Evolutionary conservation across 2,329 filamentous ascomycete species (phyloP), one percentile per base, ranked within the genome.

Genomic region (Ceratocystiopsis sp.): DNA sequence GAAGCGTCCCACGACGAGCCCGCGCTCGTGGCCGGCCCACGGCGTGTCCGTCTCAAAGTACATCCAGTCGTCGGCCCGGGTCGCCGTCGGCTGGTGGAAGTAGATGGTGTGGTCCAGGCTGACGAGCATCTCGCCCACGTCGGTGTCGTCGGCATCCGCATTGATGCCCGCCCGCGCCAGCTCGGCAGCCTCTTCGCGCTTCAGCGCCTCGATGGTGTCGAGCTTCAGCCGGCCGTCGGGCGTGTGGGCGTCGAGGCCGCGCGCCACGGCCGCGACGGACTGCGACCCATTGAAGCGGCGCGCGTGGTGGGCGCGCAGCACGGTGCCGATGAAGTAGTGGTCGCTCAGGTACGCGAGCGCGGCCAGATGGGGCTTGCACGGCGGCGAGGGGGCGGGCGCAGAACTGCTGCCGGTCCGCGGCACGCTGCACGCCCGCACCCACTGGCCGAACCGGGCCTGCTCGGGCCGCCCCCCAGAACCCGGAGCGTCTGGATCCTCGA

Each of bases 261-360:
- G 16, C 11, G 41, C 29, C 8, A 40, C 17, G 1, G 33, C 12
- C 3, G 25, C 3, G 2, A 41, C 21, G 14, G 42, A 15, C 9
- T 13, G n/a, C 0, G 19, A 14, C 13, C 41, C 18, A n/a, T 19
- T 13, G 14, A 48, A 45, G 2, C 42, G 42, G 15, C 14, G 10
- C 1, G 18, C 44, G 13, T 75, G 70, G 59, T 94, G 86, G 40
- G 86, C 78, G 15, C 84, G 75, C 17, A 78, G 68, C 6, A 94
- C 75, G 2, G 86, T 94, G 33, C 84, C 86, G 58, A 96, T 85
- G 61, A 98, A 95, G 63, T 84, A 89, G 56, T 73, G 81, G 61
- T 96, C 89, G 19, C 79, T 84, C 66, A 95, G 84, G 64, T 96
- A 96, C 18, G 89, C 89, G 48, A 98, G 68, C 6, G 89, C 89